These are phyloP conservation scores for Nothopassalora personata DNA, from an alignment of 2,329 filamentous ascomycete genomes.

Conservation along the genomic window DNA sequence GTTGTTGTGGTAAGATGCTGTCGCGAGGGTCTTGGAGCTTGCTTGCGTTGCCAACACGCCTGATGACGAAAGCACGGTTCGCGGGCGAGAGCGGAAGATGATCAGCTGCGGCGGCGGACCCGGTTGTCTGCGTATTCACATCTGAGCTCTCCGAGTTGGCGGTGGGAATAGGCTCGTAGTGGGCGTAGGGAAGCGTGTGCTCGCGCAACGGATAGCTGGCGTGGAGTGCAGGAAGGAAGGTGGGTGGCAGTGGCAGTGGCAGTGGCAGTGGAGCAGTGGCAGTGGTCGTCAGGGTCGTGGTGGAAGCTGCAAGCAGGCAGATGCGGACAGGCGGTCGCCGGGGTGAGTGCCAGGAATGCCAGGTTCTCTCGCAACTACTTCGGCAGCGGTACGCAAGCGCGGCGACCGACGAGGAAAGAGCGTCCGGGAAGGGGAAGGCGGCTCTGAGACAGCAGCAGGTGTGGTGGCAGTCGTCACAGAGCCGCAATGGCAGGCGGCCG, in stretches of 20 bases:
- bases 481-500: slow-evolving; percentile 1
- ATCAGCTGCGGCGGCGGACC: slow-evolving; percentile 15
- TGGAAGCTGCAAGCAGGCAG: not conserved
- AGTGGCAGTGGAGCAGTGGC: not conserved
- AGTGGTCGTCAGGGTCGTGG: not conserved
- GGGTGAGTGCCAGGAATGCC: slow-evolving; percentile 2
- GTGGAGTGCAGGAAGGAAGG: not conserved
- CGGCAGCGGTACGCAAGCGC: not conserved
- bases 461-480: not conserved
- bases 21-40: slow-evolving; percentile 8
- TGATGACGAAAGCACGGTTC: slow-evolving; percentile 14
- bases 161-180: slow-evolving; percentile 1
- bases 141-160: slow-evolving; percentile 6
- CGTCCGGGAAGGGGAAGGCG: not conserved
- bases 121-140: slow-evolving; percentile 16
- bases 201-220: not conserved
- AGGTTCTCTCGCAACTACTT: not conserved
- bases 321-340: not conserved
- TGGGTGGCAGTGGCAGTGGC: not conserved
- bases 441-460: not conserved
- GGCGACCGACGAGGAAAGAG: not conserved
- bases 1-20: slow-evolving; percentile 1
- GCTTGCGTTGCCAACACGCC: slow-evolving; percentile 12
- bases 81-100: slow-evolving; percentile 14
- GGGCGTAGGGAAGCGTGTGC: not conserved